Evolutionary conservation across 2,329 filamentous ascomycete species (phyloP), one percentile per base, ranked within the genome.

Genomic region (Fusarium haematococcum): DNA sequence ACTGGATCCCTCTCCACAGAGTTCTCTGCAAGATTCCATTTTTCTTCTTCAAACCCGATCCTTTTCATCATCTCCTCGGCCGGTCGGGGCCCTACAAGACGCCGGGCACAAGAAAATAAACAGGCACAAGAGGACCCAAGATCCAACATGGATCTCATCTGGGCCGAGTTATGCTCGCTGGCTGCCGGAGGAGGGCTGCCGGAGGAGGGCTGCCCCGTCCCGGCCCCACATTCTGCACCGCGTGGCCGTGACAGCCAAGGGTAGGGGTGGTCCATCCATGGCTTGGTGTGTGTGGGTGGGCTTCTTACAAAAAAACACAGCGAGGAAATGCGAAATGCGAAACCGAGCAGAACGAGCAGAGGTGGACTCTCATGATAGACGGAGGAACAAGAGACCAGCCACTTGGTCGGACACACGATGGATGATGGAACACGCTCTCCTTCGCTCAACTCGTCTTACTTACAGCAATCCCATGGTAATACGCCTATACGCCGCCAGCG

Each of bases 161-260:
- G 27, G 27, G 48, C 56, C 71, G 68, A 75, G 57, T 72, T 75
- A 66, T 68, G 68, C 65, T 71, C 62, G 68, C 59, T 56, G 35
- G 68, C 58, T 56, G 35, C 60, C 58, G 65, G 70, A 35, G 23
- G 48, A 32, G 48, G 48, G 48, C 48, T 52, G 48, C 32, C 32
- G 65, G 70, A 35, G 23, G 48, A 32, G 48, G 48, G 48, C 48
- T 52, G 48, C 32, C 32, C 65, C 67, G 67, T 37, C 60, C 45
- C 73, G 73, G 73, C 73, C 73, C 73, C 73, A 74, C 73, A 68
- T 63, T 52, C 32, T 61, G 41, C n/a, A 68, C 70, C 73, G 58
- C 63, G 64, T 75, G 72, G 73, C 65, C 65, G 68, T 63, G 56
- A 61, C 54, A 62, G 62, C 48, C 59, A 63, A 37, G 50, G 52